Evolutionary conservation across 768 basidiomycete species (phyloP).

Genomic region (Russula ochroleuca): DNA sequence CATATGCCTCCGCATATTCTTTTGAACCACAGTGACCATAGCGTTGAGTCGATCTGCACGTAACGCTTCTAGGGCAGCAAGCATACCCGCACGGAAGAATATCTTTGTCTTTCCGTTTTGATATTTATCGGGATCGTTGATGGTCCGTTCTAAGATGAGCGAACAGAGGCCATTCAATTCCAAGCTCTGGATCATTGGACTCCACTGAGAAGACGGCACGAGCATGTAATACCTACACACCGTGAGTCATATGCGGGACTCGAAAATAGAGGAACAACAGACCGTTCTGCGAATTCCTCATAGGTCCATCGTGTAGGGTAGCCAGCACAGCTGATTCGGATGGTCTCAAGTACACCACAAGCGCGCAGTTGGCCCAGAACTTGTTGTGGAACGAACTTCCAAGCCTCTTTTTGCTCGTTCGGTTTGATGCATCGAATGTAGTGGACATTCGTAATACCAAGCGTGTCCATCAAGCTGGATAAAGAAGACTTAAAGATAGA

Average conservation of each 20-base stretch:
- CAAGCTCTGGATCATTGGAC: slow-evolving; percentile 74
- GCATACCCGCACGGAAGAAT: slow-evolving; percentile 99
- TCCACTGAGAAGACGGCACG: slow-evolving; percentile 81
- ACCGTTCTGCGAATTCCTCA: slow-evolving; percentile 98
- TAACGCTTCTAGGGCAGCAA: slow-evolving; percentile 88
- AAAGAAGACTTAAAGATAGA: slow-evolving; percentile 97
- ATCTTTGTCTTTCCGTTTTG: slow-evolving; percentile 97
- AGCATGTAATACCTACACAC: slow-evolving; percentile 90
- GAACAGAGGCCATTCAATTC: slow-evolving; percentile 80
- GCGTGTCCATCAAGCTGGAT: slow-evolving; percentile 92
- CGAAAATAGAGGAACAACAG: slow-evolving; percentile 30
- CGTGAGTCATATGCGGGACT: slow-evolving; percentile 19
- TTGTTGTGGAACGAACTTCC: slow-evolving; percentile 95
- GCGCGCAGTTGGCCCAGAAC: slow-evolving; percentile 93
- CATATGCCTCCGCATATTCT: slow-evolving; percentile 88
- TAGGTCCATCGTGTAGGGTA: slow-evolving; percentile 99
- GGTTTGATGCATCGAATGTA: slow-evolving; percentile 99
- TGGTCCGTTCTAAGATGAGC: slow-evolving; percentile 77
- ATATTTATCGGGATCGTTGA: slow-evolving; percentile 93
- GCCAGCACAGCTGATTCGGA: slow-evolving; percentile 96
- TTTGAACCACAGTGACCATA: slow-evolving; percentile 93
- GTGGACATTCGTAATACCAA: slow-evolving; percentile 95
- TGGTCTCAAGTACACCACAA: slow-evolving; percentile 98
- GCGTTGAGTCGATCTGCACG: slow-evolving; percentile 84
- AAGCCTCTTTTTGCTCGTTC: slow-evolving; percentile 92